These are phyloP conservation scores for Cercospora nicotianae DNA, from an alignment of 2,329 filamentous ascomycete genomes.

Conservation along the genomic window DNA sequence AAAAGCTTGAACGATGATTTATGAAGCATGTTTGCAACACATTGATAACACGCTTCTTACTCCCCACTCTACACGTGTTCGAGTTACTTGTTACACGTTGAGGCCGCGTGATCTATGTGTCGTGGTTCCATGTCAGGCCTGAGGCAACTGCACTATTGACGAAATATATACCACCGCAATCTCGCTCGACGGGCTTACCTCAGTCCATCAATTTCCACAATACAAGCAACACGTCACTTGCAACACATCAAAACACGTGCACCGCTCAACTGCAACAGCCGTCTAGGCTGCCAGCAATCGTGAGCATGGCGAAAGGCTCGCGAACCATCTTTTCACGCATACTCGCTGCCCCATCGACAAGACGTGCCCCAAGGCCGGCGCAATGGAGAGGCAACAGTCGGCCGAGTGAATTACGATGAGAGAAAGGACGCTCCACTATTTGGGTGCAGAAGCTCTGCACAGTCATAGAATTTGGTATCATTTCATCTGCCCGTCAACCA, in stretches of 20 bases:
- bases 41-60: not conserved
- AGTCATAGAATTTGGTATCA: not conserved
- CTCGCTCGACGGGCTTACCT: not conserved
- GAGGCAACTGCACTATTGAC: not conserved
- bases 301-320: no score
- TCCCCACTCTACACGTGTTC: not conserved
- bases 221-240: not conserved
- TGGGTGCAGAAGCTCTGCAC: not conserved
- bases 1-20: not conserved
- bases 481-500: slow-evolving; percentile 1
- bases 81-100: not conserved
- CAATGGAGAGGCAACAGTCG: no score
- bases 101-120: not conserved
- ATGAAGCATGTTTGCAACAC: not conserved
- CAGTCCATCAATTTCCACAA: not conserved
- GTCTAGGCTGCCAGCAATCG: not conserved
- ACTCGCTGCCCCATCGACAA: no score
- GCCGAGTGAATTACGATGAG: not conserved
- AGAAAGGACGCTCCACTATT: not conserved
- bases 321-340: no score
- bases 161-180: not conserved
- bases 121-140: not conserved
- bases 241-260: not conserved
- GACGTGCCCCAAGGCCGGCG: no score
- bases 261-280: not conserved